Evolutionary conservation across 2,329 filamentous ascomycete species (phyloP), one percentile per base, ranked within the genome.

Genomic region (Lecanicillium sp.): DNA sequence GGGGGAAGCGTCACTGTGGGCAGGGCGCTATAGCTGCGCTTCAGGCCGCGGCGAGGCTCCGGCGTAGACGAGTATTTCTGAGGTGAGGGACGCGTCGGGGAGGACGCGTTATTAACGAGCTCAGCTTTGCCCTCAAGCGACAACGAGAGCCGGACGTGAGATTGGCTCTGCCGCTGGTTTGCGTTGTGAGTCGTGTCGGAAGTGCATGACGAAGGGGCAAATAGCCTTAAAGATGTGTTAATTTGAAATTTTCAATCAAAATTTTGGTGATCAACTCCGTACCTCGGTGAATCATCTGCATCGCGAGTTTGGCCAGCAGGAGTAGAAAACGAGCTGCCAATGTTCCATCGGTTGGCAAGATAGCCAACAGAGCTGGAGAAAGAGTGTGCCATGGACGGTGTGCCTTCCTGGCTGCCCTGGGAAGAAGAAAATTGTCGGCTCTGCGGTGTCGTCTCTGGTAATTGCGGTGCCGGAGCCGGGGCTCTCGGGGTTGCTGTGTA

Each of bases 81-180:
- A 85, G 87, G 3, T 56, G 48, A 87, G 86, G 3, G 84, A 85
- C 24, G 77, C 73, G 53, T 84, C 80, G 52, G 84, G 77, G 47
- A 84, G 81, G 49, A 43, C 33, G 44, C 38, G 35, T 40, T 43
- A 10, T 47, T 43, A 19, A 90, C 80, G 44, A 96, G 75, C 58
- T 91, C 86, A n/a, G 91, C 91, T 61, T 90, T 91, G 55, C 91
- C 91, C 60, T 96, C 89, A 26, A 90, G 77, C 15, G 88, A 93
- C 60, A 93, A 81, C 2, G 87, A 89, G 23, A 96, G 74, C 41
- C 89, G 83, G 49, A 95, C 77, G 23, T 79, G 76, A n/a, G 72
- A 67, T 40, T 67, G 66, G 37, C 67, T 66, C 43, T 64, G 67
- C 53, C 51, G 54, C 21, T 42, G 49, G 29, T 36, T 44, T 9